Conservation (phyloP, 441 rosid species). For the Macaranga tanarius region DNA sequence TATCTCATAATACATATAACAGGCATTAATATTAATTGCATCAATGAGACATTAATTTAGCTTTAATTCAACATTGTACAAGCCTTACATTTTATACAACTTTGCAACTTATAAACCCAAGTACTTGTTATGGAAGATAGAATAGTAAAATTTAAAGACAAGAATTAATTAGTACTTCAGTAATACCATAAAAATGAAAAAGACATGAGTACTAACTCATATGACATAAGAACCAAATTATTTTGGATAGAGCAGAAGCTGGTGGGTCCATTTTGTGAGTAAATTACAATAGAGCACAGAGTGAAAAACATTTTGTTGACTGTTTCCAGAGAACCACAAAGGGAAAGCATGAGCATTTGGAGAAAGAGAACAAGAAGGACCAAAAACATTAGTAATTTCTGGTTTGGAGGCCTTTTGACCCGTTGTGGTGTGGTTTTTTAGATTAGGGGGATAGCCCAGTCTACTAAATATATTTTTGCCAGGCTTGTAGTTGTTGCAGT, state of each 20-base stretch:
- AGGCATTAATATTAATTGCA: no score
- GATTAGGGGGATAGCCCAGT: slow-evolving; percentile 2
- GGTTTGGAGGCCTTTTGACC: not conserved
- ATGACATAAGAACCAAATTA: not conserved
- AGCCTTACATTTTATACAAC: no score
- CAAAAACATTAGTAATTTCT: not conserved
- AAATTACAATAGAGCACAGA: not conserved
- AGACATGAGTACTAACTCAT: not conserved
- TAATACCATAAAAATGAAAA: not conserved
- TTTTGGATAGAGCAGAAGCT: not conserved
- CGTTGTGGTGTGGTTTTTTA: not conserved
- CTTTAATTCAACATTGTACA: no score
- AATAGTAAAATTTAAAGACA: not conserved
- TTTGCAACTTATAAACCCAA: not conserved
- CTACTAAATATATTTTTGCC: slow-evolving; percentile 1
- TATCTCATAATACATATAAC: no score
- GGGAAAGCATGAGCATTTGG: not conserved
- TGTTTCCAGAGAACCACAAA: not conserved
- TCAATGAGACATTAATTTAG: no score
- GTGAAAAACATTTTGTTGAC: not conserved
- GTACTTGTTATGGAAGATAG: not conserved
- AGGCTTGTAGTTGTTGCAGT: slow-evolving; percentile 4
- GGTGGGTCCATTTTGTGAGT: not conserved
- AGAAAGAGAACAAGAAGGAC: not conserved
- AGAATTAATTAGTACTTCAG: no score